Evolutionary conservation across 345 rosid genomes (phyloP).

Genomic region (Salix suchowensis): DNA sequence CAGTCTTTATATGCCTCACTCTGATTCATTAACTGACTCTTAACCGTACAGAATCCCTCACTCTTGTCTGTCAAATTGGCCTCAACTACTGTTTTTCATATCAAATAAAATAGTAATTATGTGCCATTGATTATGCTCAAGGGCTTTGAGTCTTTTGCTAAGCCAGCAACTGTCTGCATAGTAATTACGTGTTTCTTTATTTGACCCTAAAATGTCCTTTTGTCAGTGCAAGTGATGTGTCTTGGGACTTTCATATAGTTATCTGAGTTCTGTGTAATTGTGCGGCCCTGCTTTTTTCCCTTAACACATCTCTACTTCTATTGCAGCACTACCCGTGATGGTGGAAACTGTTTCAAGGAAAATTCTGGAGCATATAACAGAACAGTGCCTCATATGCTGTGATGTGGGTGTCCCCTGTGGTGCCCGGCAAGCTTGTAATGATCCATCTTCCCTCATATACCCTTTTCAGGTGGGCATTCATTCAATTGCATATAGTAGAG

Average conservation of each 20-base stretch:
- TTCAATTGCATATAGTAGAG: not conserved
- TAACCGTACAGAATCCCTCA: not conserved
- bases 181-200: not conserved
- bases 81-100: not conserved
- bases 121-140: not conserved
- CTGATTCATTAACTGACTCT: not conserved
- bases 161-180: not conserved
- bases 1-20: not conserved
- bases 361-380: slow-evolving; percentile 83
- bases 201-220: not conserved
- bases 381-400: slow-evolving; percentile 85
- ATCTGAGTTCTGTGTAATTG: not conserved
- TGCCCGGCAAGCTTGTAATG: slow-evolving; percentile 80
- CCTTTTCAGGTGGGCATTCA: slow-evolving; percentile 75
- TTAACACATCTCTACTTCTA: not conserved
- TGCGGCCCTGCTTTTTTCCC: not conserved
- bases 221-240: not conserved
- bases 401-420: slow-evolving; percentile 87
- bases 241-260: not conserved
- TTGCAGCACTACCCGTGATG: slow-evolving; percentile 78
- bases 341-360: slow-evolving; percentile 70
- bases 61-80: not conserved
- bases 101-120: not conserved
- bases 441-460: slow-evolving; percentile 88
- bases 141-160: not conserved